Evolutionary conservation across 1,284 basidiomycete species (phyloP).

Genomic region (Sphaerobolus stellatus): DNA sequence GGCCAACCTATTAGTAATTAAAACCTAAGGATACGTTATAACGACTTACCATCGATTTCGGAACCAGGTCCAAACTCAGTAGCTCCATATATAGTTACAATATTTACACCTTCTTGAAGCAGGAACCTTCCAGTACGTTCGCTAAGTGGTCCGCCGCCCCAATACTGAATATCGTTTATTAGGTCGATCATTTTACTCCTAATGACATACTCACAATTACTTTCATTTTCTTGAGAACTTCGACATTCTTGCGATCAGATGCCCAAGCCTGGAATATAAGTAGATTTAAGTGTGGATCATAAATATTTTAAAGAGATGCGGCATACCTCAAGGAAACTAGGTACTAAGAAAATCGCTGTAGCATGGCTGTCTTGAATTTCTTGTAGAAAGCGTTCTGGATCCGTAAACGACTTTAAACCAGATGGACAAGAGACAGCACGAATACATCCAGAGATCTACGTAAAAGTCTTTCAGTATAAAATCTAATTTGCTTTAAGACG

Average conservation of each 20-base stretch:
- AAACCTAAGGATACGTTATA: too few relatives aligned
- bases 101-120: constrained; percentile 1
- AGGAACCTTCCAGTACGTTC: not conserved
- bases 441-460: constrained; percentile 26
- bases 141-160: constrained; percentile 3
- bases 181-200: too few relatives aligned
- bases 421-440: constrained; percentile 19
- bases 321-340: constrained; percentile 30
- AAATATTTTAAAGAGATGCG: not conserved
- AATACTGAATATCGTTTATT: constrained; percentile 3
- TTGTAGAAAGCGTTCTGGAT: constrained; percentile 25
- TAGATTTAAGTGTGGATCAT: too few relatives aligned
- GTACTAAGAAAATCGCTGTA: constrained; percentile 25
- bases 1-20: too few relatives aligned
- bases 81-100: constrained; percentile 1
- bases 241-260: not conserved
- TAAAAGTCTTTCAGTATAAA: too few relatives aligned
- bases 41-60: too few relatives aligned
- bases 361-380: constrained; percentile 17
- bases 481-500: too few relatives aligned
- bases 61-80: constrained; percentile 9
- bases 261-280: not conserved
- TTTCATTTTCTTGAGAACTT: not conserved
- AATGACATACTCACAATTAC: not conserved
- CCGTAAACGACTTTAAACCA: constrained; percentile 24